A percentile compares a stretch with the other conserved stretches of the same genome.
Evolutionary conservation across 164 flowering plant species (phyloP).

Genomic region (Kingdonia uniflora): DNA sequence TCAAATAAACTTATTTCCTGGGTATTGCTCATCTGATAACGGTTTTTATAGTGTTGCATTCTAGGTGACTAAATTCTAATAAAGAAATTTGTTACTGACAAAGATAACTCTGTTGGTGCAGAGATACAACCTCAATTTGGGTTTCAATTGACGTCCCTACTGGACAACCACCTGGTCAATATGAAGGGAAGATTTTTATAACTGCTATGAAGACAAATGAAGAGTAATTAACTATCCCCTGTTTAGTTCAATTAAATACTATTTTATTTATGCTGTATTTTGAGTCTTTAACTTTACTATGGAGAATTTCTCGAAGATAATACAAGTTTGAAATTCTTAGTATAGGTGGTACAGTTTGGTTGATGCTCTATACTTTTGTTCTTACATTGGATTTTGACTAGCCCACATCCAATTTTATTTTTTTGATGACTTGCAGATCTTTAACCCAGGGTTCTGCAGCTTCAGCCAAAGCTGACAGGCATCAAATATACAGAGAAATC

Average conservation of each 20-base stretch:
- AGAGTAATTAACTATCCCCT: conserved; percentile 42
- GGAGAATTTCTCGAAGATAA: no score
- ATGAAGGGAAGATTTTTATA: conserved; percentile 72
- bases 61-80: conserved; percentile 2
- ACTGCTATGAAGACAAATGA: conserved; percentile 63
- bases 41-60: conserved; percentile 7
- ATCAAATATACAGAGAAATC: conserved; percentile 47
- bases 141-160: conserved; percentile 78
- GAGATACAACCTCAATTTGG: conserved; percentile 86
- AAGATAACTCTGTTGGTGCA: conserved; percentile 24
- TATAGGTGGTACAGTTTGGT: background rate
- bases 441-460: conserved; percentile 28
- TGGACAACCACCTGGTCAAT: conserved; percentile 79
- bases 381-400: no score
- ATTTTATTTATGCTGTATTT: conserved; percentile 7
- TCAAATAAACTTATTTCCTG: conserved; percentile 62
- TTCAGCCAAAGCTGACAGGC: conserved; percentile 50
- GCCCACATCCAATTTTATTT: no score
- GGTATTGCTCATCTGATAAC: conserved; percentile 37
- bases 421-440: conserved; percentile 32
- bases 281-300: no score
- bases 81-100: background rate
- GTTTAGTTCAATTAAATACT: conserved; percentile 23
- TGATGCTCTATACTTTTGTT: no score
- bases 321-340: no score